These are phyloP conservation scores for Saturnispora sanitii DNA, from an alignment of 805 yeast genomes.

Conservation along the genomic window DNA sequence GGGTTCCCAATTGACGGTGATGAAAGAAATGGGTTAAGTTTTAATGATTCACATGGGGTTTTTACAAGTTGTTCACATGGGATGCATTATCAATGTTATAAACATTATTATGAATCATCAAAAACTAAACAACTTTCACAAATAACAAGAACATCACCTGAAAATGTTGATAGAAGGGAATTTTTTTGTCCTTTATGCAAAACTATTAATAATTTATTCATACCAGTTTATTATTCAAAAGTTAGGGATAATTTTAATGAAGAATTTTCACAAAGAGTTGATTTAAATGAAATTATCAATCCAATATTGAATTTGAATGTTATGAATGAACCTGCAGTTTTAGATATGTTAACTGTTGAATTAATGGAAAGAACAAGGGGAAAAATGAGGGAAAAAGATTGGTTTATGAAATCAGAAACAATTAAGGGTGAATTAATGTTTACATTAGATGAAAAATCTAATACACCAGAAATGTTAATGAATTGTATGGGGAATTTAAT, in stretches of 20 bases:
- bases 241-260: conserved; percentile 27
- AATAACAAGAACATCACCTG: conserved; percentile 76
- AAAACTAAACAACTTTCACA: conserved; percentile 49
- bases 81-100: conserved; percentile 74
- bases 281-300: conserved; percentile 3
- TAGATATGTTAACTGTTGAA: conserved; percentile 17
- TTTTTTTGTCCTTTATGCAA: conserved; percentile 88
- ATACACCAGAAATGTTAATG: conserved; percentile 19
- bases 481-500: conserved; percentile 19
- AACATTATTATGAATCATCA: conserved; percentile 49
- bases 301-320: conserved; percentile 10
- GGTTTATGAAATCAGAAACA: conserved; percentile 21
- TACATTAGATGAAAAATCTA: conserved; percentile 13
- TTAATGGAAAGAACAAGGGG: conserved; percentile 16
- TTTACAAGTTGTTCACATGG: conserved; percentile 88
- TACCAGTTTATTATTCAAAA: conserved; percentile 59
- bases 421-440: conserved; percentile 9
- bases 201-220: conserved; percentile 70
- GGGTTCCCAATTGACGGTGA: conserved; percentile 43
- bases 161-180: conserved; percentile 57
- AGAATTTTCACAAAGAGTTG: conserved; percentile 10
- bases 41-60: conserved; percentile 36
- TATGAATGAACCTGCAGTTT: conserved; percentile 5
- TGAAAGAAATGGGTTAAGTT: conserved; percentile 14
- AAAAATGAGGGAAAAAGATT: conserved; percentile 19